Base-by-base conservation (phyloP, 2,329 filamentous ascomycete species). In the Bipolaris sorokiniana region DNA sequence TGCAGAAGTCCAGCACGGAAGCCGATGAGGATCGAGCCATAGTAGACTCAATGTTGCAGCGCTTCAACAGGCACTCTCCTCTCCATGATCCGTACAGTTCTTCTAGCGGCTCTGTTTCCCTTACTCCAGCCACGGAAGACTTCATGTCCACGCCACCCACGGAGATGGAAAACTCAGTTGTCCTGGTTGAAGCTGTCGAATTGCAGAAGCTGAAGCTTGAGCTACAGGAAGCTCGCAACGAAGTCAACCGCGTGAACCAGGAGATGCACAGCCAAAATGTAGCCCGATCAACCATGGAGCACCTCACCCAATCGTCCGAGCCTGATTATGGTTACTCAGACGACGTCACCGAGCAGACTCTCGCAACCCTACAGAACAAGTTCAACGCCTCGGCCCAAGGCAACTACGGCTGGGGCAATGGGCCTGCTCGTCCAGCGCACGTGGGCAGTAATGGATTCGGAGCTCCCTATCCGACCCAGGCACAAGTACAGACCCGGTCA, bases 211-310 rank as follows among this genome's bases (percentile, higher is more conserved):
- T 93, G 55, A 90, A 90, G 78, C 77, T 87, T 50, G 86, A 92
- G 76, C 84, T 94, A 49, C 88, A 88, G 41, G 83, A 87, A 59
- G 89, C 90, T 34, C 86, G 90, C 58, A 87, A 82, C 71, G 85
- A 88, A 68, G 90, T 93, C 68, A 84, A 83, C 44, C 87, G 85
- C 54, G 86, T 92, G 71, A 88, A 90, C 56, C 84, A 90, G 51
- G 88, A 92, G 77, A 82, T 91, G 58, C 82, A 86, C 37, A 86
- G 90, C 62, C 86, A 82, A 22, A 86, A 86, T 28, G 83, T 86
- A 54, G 80, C 80, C 33, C 86, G 85, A 66, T 80, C 84, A 51
- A 88, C 86, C 10, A 77, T 84, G 52, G 84, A 86, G 46, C 83
- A 85, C 64, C 79, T 84, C 51, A 81, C 82, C n/a, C 77, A 80